Percentiles rank a stretch among this genome's conserved stretches.
Evolutionary conservation across 1,139 yeast species (phyloP).

Genomic region (Taphrina sp.): DNA sequence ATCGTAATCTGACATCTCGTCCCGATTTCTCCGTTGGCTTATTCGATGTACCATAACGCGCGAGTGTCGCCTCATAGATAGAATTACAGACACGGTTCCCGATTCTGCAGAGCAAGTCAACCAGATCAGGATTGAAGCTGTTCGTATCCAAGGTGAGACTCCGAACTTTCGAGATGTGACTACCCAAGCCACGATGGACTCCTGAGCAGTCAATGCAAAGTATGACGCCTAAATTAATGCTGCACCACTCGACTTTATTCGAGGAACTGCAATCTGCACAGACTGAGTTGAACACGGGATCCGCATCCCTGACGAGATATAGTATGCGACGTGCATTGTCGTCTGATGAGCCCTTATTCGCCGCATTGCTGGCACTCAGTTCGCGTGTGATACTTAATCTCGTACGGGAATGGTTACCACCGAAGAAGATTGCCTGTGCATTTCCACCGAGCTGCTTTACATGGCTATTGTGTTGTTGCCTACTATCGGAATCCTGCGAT

Average conservation of each 20-base stretch:
- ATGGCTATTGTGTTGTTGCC: slow-evolving; percentile 19
- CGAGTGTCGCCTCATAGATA: slow-evolving; percentile 53
- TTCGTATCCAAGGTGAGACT: slow-evolving; percentile 73
- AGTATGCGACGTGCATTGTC: slow-evolving; percentile 39
- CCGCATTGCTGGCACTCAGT: slow-evolving; percentile 12
- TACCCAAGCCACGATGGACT: slow-evolving; percentile 71
- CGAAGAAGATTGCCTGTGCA: slow-evolving; percentile 29
- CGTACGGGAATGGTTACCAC: slow-evolving; percentile 12
- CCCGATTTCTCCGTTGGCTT: slow-evolving; percentile 38
- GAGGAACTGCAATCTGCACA: slow-evolving; percentile 81
- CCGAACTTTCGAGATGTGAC: slow-evolving; percentile 70
- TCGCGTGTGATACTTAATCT: slow-evolving; percentile 19
- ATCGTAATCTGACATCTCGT: slow-evolving; percentile 37
- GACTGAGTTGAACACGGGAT: slow-evolving; percentile 54
- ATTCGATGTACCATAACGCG: slow-evolving; percentile 45
- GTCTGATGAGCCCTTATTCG: slow-evolving; percentile 4
- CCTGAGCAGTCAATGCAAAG: slow-evolving; percentile 81
- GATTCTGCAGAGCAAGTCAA: slow-evolving; percentile 57
- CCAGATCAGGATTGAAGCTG: slow-evolving; percentile 63
- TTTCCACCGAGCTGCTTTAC: slow-evolving; percentile 24
- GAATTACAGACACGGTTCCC: slow-evolving; percentile 66
- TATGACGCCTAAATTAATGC: slow-evolving; percentile 68
- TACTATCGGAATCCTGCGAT: slow-evolving; percentile 31
- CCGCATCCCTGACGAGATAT: slow-evolving; percentile 51
- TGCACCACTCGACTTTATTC: slow-evolving; percentile 77